Percentiles rank a stretch among this genome's conserved stretches.
These are phyloP conservation scores for Leishmania guyanensis DNA, from an alignment of 208 protist species.

Conservation along the genomic window DNA sequence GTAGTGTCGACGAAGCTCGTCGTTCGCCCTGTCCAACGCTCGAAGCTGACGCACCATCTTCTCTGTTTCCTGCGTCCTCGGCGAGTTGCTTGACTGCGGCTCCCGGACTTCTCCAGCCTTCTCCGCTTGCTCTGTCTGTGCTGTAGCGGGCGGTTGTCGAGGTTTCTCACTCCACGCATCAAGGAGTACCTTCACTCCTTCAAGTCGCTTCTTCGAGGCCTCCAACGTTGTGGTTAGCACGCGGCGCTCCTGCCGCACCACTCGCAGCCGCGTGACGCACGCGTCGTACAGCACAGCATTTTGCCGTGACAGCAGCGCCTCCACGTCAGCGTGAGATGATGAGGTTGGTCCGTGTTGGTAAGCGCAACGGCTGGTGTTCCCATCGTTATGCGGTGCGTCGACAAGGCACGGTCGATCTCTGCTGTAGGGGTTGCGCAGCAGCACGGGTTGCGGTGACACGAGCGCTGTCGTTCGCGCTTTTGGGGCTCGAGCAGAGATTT, in stretches of 20 bases:
- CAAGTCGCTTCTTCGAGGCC: not conserved
- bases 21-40: conserved; percentile 16
- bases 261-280: conserved; percentile 6
- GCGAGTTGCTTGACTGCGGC: not conserved
- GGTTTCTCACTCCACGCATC: not conserved
- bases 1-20: conserved; percentile 17
- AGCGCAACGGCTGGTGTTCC: not conserved
- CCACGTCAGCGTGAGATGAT: conserved; percentile 1
- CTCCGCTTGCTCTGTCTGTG: not conserved
- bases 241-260: conserved; percentile 11
- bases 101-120: not conserved
- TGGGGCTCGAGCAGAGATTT: not conserved
- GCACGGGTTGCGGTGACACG: not conserved
- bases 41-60: conserved; percentile 14
- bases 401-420: not conserved
- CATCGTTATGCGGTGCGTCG: not conserved
- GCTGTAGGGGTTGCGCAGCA: conserved; percentile 13
- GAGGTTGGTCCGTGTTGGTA: not conserved
- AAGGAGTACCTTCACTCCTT: not conserved
- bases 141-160: not conserved
- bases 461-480: not conserved
- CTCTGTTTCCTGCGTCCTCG: not conserved
- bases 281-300: conserved; percentile 7
- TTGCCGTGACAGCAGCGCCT: not conserved
- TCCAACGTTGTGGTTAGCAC: not conserved